Conservation (phyloP, 139 green algal species). For the Desmodesmus armatus region DNA sequence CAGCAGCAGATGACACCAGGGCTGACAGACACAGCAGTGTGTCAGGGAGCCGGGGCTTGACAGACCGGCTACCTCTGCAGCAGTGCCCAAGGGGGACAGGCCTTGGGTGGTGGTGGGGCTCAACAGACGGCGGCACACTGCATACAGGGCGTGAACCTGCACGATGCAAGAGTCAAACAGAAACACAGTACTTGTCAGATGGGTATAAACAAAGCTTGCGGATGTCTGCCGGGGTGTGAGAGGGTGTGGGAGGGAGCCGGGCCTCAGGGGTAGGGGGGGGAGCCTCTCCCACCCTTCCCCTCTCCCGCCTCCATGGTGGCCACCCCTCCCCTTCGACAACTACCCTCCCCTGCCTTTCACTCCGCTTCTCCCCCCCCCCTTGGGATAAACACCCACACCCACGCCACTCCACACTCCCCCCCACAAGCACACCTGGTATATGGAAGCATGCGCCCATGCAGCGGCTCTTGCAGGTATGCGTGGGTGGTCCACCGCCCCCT, state of each 20-base stretch:
- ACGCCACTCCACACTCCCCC: neutral
- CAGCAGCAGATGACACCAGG: neutral
- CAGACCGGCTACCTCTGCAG: slow-evolving; percentile 7
- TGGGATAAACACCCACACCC: neutral
- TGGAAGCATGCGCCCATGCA: slow-evolving; percentile 20
- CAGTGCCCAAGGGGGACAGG: slow-evolving; percentile 16
- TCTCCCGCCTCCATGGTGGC: too few relatives aligned
- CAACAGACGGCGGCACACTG: neutral
- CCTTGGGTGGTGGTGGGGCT: neutral
- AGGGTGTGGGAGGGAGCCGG: too few relatives aligned
- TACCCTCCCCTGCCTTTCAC: too few relatives aligned
- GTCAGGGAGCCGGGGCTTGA: neutral
- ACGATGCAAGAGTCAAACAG: neutral
- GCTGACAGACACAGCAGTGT: slow-evolving; percentile 8
- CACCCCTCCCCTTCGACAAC: too few relatives aligned
- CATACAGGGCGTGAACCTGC: neutral
- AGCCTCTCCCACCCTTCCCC: too few relatives aligned
- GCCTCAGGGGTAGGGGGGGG: too few relatives aligned
- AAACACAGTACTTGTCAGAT: neutral
- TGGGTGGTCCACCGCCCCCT: neutral
- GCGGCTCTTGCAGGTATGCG: neutral
- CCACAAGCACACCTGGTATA: slow-evolving; percentile 12
- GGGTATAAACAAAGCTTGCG: neutral
- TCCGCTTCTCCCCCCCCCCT: too few relatives aligned
- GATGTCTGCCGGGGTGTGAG: neutral